A percentile compares a stretch with the other conserved stretches of the same genome.
Conservation (phyloP, 2,329 filamentous ascomycete species). For the Elsinoe necatrix region DNA sequence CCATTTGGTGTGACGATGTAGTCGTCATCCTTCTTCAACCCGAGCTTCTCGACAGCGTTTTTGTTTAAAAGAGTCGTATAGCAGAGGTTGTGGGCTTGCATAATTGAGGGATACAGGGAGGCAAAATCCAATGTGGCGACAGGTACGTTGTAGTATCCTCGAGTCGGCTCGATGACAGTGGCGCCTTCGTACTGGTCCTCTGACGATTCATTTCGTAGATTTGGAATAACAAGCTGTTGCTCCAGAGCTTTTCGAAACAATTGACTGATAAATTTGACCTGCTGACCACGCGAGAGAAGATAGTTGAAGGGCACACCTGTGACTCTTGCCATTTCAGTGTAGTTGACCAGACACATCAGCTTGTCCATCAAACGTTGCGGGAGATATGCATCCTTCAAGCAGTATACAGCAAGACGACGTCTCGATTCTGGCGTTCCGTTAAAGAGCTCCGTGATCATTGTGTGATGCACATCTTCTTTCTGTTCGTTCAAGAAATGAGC, state of each 20-base stretch:
- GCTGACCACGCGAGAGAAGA: conserved; percentile 82
- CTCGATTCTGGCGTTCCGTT: conserved; percentile 92
- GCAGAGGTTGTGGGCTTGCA: conserved; percentile 96
- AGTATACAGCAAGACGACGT: conserved; percentile 86
- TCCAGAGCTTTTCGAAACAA: conserved; percentile 91
- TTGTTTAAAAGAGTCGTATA: conserved; percentile 90
- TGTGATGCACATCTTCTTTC: conserved; percentile 97
- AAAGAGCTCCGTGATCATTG: conserved; percentile 97
- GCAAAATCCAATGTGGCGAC: conserved; percentile 98
- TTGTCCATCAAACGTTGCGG: conserved; percentile 95
- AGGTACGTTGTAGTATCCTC: conserved; percentile 90
- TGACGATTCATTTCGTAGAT: conserved; percentile 58
- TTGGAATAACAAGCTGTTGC: conserved; percentile 88
- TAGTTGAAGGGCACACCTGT: conserved; percentile 97
- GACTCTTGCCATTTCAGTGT: conserved; percentile 99
- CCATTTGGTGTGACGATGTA: conserved; percentile 95
- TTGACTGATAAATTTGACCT: conserved; percentile 96
- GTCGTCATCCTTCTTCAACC: conserved; percentile 78
- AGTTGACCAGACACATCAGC: conserved; percentile 95
- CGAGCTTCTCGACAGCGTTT: conserved; percentile 63
- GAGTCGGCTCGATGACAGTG: conserved; percentile 90
- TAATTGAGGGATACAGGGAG: conserved; percentile 96
- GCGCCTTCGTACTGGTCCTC: conserved; percentile 96
- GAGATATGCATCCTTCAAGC: conserved; percentile 92
- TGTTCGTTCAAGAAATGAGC: conserved; percentile 93